Percentiles rank a stretch among this genome's conserved stretches.
These are phyloP conservation scores for Exsudoporus frostii DNA, from an alignment of 768 basidiomycete genomes.

Conservation along the genomic window DNA sequence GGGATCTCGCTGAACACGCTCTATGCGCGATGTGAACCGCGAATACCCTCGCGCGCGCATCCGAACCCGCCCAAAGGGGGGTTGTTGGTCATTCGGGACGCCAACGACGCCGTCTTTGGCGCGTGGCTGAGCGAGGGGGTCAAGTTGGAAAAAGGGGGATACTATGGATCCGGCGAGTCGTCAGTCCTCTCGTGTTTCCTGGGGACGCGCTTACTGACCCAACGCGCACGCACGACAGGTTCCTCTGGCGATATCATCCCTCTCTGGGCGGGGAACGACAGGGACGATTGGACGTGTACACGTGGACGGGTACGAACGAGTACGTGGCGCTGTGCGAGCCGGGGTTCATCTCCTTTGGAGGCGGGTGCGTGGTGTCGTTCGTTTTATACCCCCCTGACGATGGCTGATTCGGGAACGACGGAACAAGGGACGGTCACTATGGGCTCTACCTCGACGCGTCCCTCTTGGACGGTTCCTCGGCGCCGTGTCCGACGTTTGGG, in stretches of 20 bases:
- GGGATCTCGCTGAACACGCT: slow-evolving; percentile 91
- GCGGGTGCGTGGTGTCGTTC: slow-evolving; percentile 61
- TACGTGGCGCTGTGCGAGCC: slow-evolving; percentile 87
- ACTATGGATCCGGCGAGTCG: slow-evolving; percentile 89
- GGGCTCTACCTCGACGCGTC: slow-evolving; percentile 85
- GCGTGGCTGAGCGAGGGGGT: slow-evolving; percentile 75
- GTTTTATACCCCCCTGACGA: too few species aligned
- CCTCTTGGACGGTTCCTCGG: slow-evolving; percentile 80
- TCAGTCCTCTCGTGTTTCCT: neutral
- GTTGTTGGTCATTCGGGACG: slow-evolving; percentile 65
- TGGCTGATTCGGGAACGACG: neutral
- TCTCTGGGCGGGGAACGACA: slow-evolving; percentile 5
- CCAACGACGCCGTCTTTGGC: slow-evolving; percentile 68
- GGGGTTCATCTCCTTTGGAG: slow-evolving; percentile 82
- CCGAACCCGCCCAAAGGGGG: slow-evolving; percentile 39
- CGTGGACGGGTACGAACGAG: slow-evolving; percentile 85
- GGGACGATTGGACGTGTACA: slow-evolving; percentile 57
- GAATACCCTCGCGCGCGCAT: slow-evolving; percentile 23
- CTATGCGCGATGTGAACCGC: slow-evolving; percentile 59
- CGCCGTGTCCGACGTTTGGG: slow-evolving; percentile 79
- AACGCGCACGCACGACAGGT: slow-evolving; percentile 40
- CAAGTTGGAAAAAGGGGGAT: slow-evolving; percentile 55
- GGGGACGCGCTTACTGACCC: neutral
- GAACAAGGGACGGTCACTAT: slow-evolving; percentile 77
- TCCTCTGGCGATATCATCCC: slow-evolving; percentile 66